phyloP scores from a whole-genome alignment of 352 stramenopile species.

The Phytophthora multivora region DNA sequence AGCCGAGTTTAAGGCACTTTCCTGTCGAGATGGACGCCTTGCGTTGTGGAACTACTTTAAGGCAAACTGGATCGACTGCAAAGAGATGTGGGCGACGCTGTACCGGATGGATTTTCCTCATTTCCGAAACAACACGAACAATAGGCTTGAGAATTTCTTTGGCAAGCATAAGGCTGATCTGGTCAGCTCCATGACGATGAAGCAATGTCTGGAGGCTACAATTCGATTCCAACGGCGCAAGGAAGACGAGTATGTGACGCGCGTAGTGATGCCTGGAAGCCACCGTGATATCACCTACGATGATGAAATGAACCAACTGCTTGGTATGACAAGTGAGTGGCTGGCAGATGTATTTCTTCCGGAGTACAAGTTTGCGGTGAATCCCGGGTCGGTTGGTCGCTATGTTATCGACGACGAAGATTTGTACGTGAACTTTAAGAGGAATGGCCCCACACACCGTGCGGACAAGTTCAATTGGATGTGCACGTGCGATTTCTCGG shows the following conservation, averaged over 20 bases:
- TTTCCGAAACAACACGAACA: conserved; percentile 18
- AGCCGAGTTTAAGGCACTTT: neutral
- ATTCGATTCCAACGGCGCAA: neutral
- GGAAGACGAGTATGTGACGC: neutral
- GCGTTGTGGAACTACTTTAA: neutral
- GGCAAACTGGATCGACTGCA: neutral
- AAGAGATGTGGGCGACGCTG: conserved; percentile 2
- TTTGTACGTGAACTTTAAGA: neutral
- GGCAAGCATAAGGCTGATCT: conserved; percentile 4
- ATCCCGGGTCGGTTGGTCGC: neutral
- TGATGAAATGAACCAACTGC: conserved; percentile 6
- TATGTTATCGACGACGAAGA: neutral
- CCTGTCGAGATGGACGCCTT: neutral
- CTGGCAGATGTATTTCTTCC: neutral
- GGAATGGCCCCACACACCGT: neutral
- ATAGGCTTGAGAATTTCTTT: conserved; percentile 3
- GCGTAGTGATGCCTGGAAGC: neutral
- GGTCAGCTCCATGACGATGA: neutral
- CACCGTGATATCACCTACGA: neutral
- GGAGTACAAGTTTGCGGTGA: conserved; percentile 2
- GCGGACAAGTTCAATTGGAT: conserved; percentile 4
- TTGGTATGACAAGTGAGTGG: conserved; percentile 4
- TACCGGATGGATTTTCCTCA: conserved; percentile 3
- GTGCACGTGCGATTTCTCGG: conserved; percentile 1
- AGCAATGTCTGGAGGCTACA: neutral